Percentiles rank a stretch among this genome's conserved stretches.
Conservation (phyloP, 768 basidiomycete species). For the Boletellus emodensis region DNA sequence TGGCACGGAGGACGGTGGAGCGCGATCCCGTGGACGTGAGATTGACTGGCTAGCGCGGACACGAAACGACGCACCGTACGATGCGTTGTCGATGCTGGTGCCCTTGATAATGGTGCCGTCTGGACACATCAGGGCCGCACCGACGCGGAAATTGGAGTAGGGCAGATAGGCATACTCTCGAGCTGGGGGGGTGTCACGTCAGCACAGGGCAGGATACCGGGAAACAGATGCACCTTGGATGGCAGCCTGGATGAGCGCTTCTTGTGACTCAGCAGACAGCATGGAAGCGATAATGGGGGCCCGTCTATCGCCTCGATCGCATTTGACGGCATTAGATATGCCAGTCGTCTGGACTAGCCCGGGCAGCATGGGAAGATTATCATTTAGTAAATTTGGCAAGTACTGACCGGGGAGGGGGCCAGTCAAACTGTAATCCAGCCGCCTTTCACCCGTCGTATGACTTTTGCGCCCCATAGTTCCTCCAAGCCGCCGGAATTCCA, state of each 20-base stretch:
- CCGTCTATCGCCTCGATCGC: background rate
- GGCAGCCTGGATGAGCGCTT: conserved; percentile 52
- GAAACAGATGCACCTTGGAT: conserved; percentile 46
- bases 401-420: no score
- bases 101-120: conserved; percentile 76
- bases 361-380: no score
- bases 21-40: no score
- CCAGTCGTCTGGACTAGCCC: no score
- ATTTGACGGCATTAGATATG: background rate
- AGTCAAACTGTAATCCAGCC: no score
- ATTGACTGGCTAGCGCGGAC: no score
- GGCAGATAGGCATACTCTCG: conserved; percentile 70
- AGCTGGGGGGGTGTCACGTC: conserved; percentile 36
- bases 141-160: conserved; percentile 90
- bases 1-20: no score
- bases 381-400: no score
- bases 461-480: no score
- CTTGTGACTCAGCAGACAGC: conserved; percentile 39
- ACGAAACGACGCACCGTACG: conserved; percentile 57
- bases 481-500: background rate
- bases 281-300: background rate
- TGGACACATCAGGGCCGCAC: conserved; percentile 72
- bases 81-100: conserved; percentile 90
- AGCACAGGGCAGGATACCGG: background rate
- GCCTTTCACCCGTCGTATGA: no score